Percentiles rank a stretch among this genome's conserved stretches.
Evolutionary conservation across 495 filamentous ascomycete genomes (phyloP).

Genomic region (Hypoxylon fuscum): DNA sequence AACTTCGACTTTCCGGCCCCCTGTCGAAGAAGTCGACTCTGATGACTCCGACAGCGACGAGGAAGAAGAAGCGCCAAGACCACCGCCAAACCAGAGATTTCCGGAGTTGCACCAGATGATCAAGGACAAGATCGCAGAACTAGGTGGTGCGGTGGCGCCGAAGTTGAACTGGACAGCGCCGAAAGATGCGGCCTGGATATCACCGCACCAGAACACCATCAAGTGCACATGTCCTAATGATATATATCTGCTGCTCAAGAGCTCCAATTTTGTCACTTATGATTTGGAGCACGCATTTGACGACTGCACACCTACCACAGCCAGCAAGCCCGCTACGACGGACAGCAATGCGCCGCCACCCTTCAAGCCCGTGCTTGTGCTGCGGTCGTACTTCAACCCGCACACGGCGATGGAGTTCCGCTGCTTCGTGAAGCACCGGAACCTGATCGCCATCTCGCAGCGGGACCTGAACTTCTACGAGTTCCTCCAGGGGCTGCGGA

Average conservation of each 20-base stretch:
- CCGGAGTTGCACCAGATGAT: conserved; percentile 79
- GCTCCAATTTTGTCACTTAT: conserved; percentile 90
- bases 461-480: conserved; percentile 90
- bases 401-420: conserved; percentile 94
- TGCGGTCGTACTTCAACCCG: conserved; percentile 85
- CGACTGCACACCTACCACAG: conserved; percentile 64
- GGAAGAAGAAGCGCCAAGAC: conserved; percentile 43
- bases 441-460: conserved; percentile 84
- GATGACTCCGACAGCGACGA: conserved; percentile 55
- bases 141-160: conserved; percentile 84
- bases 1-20: conserved; percentile 41
- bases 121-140: conserved; percentile 74
- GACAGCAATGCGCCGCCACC: conserved; percentile 62
- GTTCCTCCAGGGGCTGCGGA: conserved; percentile 74
- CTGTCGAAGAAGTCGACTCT: conserved; percentile 48
- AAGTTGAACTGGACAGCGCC: conserved; percentile 98
- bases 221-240: conserved; percentile 89
- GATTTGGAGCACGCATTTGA: conserved; percentile 94
- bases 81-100: conserved; percentile 58
- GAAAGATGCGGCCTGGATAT: conserved; percentile 97
- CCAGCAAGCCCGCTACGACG: conserved; percentile 3
- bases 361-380: conserved; percentile 68
- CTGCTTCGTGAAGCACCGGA: conserved; percentile 85
- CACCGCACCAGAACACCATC: conserved; percentile 82
- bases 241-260: conserved; percentile 91